phyloP scores from a whole-genome alignment of 805 yeast species.

The Kregervanrija delftensis region DNA sequence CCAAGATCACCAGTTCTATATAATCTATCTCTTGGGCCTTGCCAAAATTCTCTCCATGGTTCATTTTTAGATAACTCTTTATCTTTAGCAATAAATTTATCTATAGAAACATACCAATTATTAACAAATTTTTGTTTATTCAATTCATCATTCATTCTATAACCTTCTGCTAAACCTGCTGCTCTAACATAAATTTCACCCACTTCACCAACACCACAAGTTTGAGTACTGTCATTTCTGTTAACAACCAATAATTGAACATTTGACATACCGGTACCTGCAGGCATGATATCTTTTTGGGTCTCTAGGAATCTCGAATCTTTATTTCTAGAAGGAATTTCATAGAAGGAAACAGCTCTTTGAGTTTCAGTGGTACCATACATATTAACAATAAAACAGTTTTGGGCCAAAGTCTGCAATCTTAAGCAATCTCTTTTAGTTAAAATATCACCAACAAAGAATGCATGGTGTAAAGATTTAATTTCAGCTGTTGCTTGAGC shows the following conservation, averaged over 20 bases:
- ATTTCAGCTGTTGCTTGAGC: slow-evolving; percentile 91
- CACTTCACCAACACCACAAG: slow-evolving; percentile 98
- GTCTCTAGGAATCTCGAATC: slow-evolving; percentile 72
- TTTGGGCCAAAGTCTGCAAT: slow-evolving; percentile 85
- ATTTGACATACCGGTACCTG: slow-evolving; percentile 95
- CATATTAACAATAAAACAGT: slow-evolving; percentile 91
- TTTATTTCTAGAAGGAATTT: slow-evolving; percentile 64
- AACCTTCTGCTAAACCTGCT: slow-evolving; percentile 95
- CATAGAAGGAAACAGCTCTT: slow-evolving; percentile 93
- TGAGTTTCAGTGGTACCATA: slow-evolving; percentile 99
- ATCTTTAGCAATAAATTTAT: slow-evolving; percentile 56
- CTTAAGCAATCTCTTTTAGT: slow-evolving; percentile 96
- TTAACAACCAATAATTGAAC: slow-evolving; percentile 93
- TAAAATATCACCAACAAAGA: slow-evolving; percentile 95
- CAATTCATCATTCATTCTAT: slow-evolving; percentile 83
- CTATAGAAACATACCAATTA: slow-evolving; percentile 80
- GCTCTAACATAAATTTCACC: slow-evolving; percentile 99
- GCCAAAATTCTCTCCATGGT: slow-evolving; percentile 75
- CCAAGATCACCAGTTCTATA: slow-evolving; percentile 98
- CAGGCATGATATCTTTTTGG: slow-evolving; percentile 95
- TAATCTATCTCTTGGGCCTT: slow-evolving; percentile 91
- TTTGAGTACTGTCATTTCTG: slow-evolving; percentile 77
- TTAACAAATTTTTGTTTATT: slow-evolving; percentile 81
- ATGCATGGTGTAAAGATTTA: slow-evolving; percentile 87
- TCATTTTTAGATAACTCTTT: slow-evolving; percentile 37